These are phyloP conservation scores for Kwoniella dejecticola DNA, from an alignment of 768 basidiomycete genomes.

Conservation along the genomic window DNA sequence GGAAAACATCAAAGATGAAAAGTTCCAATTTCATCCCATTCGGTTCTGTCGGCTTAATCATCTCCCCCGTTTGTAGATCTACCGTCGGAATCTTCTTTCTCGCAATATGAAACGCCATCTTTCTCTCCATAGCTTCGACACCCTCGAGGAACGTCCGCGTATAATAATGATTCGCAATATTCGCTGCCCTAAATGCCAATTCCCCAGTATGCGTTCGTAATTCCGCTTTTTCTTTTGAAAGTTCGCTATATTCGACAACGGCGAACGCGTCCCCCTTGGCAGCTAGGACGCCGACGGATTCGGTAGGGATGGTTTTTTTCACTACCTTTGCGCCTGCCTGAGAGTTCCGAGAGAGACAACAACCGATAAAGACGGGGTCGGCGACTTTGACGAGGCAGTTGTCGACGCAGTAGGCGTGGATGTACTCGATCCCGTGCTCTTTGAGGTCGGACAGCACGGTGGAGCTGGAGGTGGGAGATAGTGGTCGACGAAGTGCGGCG, in stretches of 20 bases:
- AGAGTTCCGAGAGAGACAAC: constrained; percentile 81
- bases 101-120: constrained; percentile 96
- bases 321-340: constrained; percentile 97
- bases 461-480: constrained; percentile 60
- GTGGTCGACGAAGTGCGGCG: constrained; percentile 79
- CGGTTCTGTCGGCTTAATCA: constrained; percentile 78
- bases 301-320: constrained; percentile 78
- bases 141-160: constrained; percentile 77
- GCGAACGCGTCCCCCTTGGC: constrained; percentile 77
- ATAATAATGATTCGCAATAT: constrained; percentile 99
- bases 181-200: constrained; percentile 87
- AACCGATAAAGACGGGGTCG: constrained; percentile 95
- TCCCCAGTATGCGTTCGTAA: constrained; percentile 67
- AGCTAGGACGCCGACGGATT: constrained; percentile 94
- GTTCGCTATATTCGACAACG: constrained; percentile 97
- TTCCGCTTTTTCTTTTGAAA: constrained; percentile 82
- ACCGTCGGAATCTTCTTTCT: constrained; percentile 93
- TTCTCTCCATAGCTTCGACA: constrained; percentile 77
- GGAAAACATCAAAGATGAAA: constrained; percentile 99
- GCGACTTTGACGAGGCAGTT: constrained; percentile 98
- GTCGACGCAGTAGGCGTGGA: constrained; percentile 97
- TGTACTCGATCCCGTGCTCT: constrained; percentile 74
- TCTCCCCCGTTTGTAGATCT: constrained; percentile 67
- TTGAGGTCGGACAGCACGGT: constrained; percentile 84
- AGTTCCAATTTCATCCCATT: constrained; percentile 99